Conservation (phyloP, 345 rosid genomes). For the Ailanthus altissimus region DNA sequence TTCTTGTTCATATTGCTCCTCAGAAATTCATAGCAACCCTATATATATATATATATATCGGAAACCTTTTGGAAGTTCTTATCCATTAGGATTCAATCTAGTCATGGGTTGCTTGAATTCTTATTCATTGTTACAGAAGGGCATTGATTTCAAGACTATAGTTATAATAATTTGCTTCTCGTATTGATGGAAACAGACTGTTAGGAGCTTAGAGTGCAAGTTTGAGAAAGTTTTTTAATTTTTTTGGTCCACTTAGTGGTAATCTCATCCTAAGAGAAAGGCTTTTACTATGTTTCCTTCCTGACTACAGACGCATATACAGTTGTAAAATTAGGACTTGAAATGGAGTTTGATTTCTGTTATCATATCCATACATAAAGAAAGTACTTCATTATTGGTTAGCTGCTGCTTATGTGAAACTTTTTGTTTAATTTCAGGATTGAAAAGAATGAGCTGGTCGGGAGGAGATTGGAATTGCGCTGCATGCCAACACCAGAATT, state of each 20-base stretch:
- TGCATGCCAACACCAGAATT: constrained; percentile 75
- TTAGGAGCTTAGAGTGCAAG: neutral
- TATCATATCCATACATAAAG: neutral
- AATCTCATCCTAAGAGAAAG: neutral
- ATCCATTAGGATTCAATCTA: neutral
- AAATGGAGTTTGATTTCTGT: neutral
- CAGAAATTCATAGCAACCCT: neutral
- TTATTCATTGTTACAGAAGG: neutral
- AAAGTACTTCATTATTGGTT: neutral
- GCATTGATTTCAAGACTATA: constrained; percentile 10
- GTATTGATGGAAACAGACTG: neutral
- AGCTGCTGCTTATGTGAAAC: neutral
- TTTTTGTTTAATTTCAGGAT: constrained; percentile 17
- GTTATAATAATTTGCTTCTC: neutral
- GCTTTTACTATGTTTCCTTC: neutral
- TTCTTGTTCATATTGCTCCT: neutral
- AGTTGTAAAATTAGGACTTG: neutral
- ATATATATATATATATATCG: neutral
- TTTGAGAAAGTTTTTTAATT: neutral
- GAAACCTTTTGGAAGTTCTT: neutral
- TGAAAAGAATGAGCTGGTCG: constrained; percentile 61
- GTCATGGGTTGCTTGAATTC: neutral
- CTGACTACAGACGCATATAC: neutral
- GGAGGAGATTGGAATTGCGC: constrained; percentile 92
- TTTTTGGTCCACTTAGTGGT: neutral